Conservation (phyloP, 2,329 filamentous ascomycete species). For the Emydomyces testavorans region DNA sequence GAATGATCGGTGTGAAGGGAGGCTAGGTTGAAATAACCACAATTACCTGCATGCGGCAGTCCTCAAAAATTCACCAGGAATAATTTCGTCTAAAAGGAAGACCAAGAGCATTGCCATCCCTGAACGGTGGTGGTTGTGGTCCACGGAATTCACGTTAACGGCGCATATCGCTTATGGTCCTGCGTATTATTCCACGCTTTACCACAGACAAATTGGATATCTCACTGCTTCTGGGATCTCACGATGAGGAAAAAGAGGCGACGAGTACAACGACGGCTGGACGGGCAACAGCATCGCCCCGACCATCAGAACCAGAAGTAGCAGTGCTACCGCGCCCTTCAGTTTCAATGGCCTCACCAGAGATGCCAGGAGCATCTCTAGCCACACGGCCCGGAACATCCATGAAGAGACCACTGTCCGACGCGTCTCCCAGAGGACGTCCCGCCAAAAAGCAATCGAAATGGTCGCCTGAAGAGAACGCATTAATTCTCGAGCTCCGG, state of each 20-base stretch:
- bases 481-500: conserved; percentile 82
- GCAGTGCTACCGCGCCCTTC: background rate
- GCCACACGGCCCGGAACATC: conserved; percentile 4
- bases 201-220: conserved; percentile 19
- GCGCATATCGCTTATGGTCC: conserved; percentile 11
- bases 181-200: conserved; percentile 14
- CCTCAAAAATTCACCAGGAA: background rate
- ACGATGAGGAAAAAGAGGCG: conserved; percentile 18
- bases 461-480: conserved; percentile 88
- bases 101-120: background rate
- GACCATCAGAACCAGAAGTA: conserved; percentile 3
- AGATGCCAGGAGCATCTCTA: conserved; percentile 1
- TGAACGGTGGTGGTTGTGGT: background rate
- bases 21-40: background rate
- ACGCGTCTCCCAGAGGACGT: conserved; percentile 2
- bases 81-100: background rate
- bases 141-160: background rate
- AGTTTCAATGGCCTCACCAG: conserved; percentile 8
- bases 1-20: conserved; percentile 9
- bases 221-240: conserved; percentile 16
- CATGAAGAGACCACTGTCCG: conserved; percentile 4
- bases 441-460: conserved; percentile 92
- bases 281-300: conserved; percentile 5
- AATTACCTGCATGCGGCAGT: background rate
- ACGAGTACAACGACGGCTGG: conserved; percentile 10